These are phyloP conservation scores for Cordyceps cicadae DNA, from an alignment of 2,329 filamentous ascomycete genomes.

Conservation along the genomic window DNA sequence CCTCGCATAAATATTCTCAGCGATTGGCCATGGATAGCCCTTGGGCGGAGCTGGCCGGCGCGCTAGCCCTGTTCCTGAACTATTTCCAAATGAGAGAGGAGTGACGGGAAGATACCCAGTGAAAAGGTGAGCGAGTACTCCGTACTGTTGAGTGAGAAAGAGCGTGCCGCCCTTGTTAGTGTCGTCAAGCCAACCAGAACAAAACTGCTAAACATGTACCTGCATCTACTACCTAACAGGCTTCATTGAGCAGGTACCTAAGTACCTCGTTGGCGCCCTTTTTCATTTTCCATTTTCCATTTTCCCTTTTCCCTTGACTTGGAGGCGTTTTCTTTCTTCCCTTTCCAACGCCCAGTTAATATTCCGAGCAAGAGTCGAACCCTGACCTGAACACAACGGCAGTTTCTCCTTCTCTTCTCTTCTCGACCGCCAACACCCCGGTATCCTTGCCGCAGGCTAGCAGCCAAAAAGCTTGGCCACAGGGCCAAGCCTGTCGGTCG, in stretches of 20 bases:
- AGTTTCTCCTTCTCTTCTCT: too few relatives aligned
- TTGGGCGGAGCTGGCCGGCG: neutral
- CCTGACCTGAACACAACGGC: neutral
- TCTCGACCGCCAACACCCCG: neutral
- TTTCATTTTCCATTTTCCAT: neutral
- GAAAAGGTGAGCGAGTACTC: neutral
- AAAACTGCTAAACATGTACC: neutral
- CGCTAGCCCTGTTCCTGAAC: slow-evolving; percentile 11
- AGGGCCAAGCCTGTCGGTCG: neutral
- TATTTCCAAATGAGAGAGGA: neutral
- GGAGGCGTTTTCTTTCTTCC: neutral
- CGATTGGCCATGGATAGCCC: neutral
- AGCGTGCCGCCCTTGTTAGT: neutral
- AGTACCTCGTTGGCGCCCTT: too few relatives aligned
- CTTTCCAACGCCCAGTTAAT: neutral
- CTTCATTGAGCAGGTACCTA: too few relatives aligned
- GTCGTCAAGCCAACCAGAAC: slow-evolving; percentile 9
- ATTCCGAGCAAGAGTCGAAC: neutral
- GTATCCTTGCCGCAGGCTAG: too few relatives aligned
- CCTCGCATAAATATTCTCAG: neutral
- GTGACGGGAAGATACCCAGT: too few relatives aligned
- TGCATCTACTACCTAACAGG: neutral
- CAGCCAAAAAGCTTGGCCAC: slow-evolving; percentile 6
- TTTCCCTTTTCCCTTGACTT: neutral
- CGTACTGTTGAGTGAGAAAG: neutral